Conservation (phyloP, 1,139 yeast species). For the Hemisphaericaspora subhashii region DNA sequence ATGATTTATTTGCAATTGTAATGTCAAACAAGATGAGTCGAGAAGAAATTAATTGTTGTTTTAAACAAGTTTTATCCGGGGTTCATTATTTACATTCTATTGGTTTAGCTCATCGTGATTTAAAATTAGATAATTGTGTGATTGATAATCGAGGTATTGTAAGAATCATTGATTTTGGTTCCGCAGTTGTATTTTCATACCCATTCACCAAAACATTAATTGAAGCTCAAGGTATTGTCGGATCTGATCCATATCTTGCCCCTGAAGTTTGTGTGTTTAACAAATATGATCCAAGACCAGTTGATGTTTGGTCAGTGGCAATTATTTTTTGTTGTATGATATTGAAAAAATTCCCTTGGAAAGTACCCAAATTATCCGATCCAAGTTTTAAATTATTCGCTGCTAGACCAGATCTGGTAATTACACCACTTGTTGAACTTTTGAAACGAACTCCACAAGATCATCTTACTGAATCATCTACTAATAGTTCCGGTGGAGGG, state of each 20-base stretch:
- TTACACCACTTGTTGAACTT: constrained; percentile 38
- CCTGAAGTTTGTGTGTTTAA: constrained; percentile 89
- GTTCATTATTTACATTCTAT: constrained; percentile 80
- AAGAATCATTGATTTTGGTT: constrained; percentile 89
- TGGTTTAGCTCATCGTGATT: constrained; percentile 90
- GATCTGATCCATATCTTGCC: constrained; percentile 91
- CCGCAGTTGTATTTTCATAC: constrained; percentile 89
- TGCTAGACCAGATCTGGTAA: constrained; percentile 31
- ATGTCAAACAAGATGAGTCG: constrained; percentile 92
- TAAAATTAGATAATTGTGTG: constrained; percentile 92
- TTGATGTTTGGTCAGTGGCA: constrained; percentile 94
- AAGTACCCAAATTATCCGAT: constrained; percentile 85
- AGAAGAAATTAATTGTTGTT: constrained; percentile 85
- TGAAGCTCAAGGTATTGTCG: constrained; percentile 87
- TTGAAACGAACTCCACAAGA: constrained; percentile 42
- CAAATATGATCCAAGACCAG: constrained; percentile 86
- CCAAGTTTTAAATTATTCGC: constrained; percentile 74
- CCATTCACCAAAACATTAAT: constrained; percentile 82
- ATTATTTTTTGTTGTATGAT: constrained; percentile 95
- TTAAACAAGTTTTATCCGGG: constrained; percentile 82
- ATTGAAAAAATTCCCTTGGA: constrained; percentile 94
- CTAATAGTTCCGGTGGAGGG: constrained; percentile 9
- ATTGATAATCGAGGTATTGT: constrained; percentile 82
- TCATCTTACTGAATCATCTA: constrained; percentile 8
- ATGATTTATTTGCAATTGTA: constrained; percentile 89